Percentiles rank a stretch among this genome's conserved stretches.
Conservation (phyloP, 78 protist species). For the Polysphondylium violaceum region DNA sequence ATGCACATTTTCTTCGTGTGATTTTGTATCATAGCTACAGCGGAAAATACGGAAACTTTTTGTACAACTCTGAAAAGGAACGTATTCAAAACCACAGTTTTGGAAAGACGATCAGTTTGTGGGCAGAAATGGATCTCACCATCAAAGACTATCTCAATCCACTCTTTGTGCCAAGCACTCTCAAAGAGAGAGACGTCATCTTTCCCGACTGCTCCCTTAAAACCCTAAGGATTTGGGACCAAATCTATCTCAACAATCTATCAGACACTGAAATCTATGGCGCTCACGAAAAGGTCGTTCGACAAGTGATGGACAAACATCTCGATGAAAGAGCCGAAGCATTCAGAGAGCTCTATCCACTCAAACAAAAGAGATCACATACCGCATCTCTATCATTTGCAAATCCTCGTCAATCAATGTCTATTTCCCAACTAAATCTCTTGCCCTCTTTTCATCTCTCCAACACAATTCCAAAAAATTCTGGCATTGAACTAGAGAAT, state of each 20-base stretch:
- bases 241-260: background rate
- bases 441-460: too few relatives aligned
- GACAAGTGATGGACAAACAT: constrained; percentile 3
- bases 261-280: constrained; percentile 52
- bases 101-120: constrained; percentile 67
- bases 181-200: constrained; percentile 29
- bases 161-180: constrained; percentile 1
- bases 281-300: constrained; percentile 37
- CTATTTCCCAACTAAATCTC: constrained; percentile 16
- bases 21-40: constrained; percentile 23
- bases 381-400: constrained; percentile 58
- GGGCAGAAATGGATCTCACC: constrained; percentile 53
- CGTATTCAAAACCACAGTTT: constrained; percentile 24
- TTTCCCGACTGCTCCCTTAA: constrained; percentile 69
- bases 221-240: constrained; percentile 50
- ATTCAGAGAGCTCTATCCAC: constrained; percentile 1
- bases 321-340: constrained; percentile 23
- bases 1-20: constrained; percentile 56
- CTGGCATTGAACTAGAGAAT: too few relatives aligned
- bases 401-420: too few relatives aligned
- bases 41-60: constrained; percentile 78
- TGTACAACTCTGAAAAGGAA: constrained; percentile 61
- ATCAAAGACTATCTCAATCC: constrained; percentile 42
- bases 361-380: constrained; percentile 27
- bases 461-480: too few relatives aligned